phyloP scores from a whole-genome alignment of 345 rosid genomes.

The Ceriops decandra region DNA sequence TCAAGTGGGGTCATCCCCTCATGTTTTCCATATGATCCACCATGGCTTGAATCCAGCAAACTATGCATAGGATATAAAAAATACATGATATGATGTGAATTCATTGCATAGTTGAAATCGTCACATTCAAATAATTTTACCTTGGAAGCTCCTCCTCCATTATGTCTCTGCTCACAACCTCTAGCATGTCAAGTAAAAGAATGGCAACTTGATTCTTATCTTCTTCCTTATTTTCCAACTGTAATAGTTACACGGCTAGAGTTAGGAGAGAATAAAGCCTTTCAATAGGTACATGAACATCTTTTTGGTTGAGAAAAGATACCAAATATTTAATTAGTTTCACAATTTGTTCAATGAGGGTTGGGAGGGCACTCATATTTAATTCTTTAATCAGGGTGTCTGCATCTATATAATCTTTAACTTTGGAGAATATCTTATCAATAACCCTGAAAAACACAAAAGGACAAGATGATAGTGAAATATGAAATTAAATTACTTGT shows the following conservation, averaged over 20 bases:
- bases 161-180: constrained; percentile 55
- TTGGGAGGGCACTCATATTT: background rate
- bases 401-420: background rate
- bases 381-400: background rate
- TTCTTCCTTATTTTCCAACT: constrained; percentile 39
- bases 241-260: constrained; percentile 1
- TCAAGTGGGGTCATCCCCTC: constrained; percentile 58
- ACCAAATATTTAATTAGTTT: background rate
- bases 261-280: background rate
- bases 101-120: background rate
- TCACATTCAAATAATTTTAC: constrained; percentile 26
- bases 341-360: background rate
- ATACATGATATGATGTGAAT: constrained; percentile 3
- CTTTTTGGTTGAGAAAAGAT: background rate
- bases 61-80: constrained; percentile 24
- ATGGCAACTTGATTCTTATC: constrained; percentile 51
- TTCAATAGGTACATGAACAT: background rate
- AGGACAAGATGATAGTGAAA: background rate
- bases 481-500: no score
- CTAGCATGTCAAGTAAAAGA: constrained; percentile 51
- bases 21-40: constrained; percentile 42
- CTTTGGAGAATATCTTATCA: background rate
- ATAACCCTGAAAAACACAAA: background rate
- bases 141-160: constrained; percentile 49
- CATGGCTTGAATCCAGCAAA: constrained; percentile 43